These are phyloP conservation scores for Penicillium sp. DNA, from an alignment of 2,329 filamentous ascomycete genomes.

Conservation along the genomic window DNA sequence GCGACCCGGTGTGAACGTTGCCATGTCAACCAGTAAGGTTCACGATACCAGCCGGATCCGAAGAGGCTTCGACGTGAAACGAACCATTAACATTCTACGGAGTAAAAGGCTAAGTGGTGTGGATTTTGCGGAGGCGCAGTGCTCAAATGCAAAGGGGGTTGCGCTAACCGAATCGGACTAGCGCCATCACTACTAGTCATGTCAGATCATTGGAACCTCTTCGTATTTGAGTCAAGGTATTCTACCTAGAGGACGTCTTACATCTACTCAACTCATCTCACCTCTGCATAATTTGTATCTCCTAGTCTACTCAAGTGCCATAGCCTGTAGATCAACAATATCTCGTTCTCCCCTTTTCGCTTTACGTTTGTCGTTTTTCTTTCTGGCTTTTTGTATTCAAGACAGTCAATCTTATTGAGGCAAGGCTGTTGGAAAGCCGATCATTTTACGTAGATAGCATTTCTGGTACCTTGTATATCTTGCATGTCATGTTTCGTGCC, in stretches of 20 bases:
- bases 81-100: background rate
- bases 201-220: too few species aligned
- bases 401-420: too few species aligned
- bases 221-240: too few species aligned
- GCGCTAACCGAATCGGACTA: constrained; percentile 1
- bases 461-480: background rate
- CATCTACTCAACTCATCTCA: too few species aligned
- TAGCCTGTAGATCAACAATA: too few species aligned
- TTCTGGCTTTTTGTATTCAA: too few species aligned
- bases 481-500: background rate
- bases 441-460: background rate
- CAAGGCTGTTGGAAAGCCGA: too few species aligned
- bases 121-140: background rate
- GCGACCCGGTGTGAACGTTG: constrained; percentile 9
- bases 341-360: too few species aligned
- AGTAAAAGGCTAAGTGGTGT: background rate
- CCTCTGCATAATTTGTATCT: too few species aligned
- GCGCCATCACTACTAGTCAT: background rate
- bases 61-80: background rate
- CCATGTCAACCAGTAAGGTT: constrained; percentile 1
- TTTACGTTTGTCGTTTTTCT: too few species aligned
- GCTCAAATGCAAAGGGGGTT: background rate
- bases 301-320: too few species aligned
- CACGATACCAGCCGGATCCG: background rate
- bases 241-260: too few species aligned